Percentiles rank a stretch among this genome's conserved stretches.
These are phyloP conservation scores for Diddensiella transvaalensis DNA, from an alignment of 805 yeast species.

Conservation along the genomic window DNA sequence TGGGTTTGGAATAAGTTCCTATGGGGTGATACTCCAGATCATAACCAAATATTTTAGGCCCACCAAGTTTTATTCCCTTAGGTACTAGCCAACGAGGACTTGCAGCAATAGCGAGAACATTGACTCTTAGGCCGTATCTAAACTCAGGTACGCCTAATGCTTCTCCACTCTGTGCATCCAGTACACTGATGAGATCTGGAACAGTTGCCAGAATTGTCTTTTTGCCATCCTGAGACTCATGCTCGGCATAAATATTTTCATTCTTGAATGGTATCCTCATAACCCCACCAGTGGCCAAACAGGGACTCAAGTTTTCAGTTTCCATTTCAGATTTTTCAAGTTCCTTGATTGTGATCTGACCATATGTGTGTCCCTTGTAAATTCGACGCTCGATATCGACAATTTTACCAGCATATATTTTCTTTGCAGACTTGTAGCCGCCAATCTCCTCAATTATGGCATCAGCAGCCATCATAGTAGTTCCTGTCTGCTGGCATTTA, in stretches of 20 bases:
- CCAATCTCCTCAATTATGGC: constrained; percentile 39
- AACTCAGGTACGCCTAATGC: constrained; percentile 50
- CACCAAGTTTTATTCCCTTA: constrained; percentile 40
- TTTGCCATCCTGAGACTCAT: constrained; percentile 16
- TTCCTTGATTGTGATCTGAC: constrained; percentile 40
- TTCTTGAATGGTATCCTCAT: constrained; percentile 44
- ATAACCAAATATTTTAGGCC: constrained; percentile 40
- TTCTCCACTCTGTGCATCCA: constrained; percentile 43
- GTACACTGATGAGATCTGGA: constrained; percentile 45
- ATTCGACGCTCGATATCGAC: constrained; percentile 41
- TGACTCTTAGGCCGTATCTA: constrained; percentile 43
- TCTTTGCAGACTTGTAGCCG: constrained; percentile 33
- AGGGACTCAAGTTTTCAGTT: not conserved
- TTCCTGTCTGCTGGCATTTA: constrained; percentile 37
- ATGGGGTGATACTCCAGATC: constrained; percentile 39
- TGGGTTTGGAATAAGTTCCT: constrained; percentile 36
- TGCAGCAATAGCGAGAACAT: constrained; percentile 42
- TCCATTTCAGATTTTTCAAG: constrained; percentile 3
- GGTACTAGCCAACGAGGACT: constrained; percentile 36
- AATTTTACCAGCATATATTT: constrained; percentile 42
- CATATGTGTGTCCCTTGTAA: constrained; percentile 44
- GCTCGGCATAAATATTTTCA: constrained; percentile 41
- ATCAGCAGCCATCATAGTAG: constrained; percentile 36
- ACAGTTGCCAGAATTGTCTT: constrained; percentile 37
- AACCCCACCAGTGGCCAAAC: not conserved